A percentile compares a stretch with the other conserved stretches of the same genome.
phyloP scores from a whole-genome alignment of 1,284 basidiomycete genomes.

The Malassezia yamatoensis region DNA sequence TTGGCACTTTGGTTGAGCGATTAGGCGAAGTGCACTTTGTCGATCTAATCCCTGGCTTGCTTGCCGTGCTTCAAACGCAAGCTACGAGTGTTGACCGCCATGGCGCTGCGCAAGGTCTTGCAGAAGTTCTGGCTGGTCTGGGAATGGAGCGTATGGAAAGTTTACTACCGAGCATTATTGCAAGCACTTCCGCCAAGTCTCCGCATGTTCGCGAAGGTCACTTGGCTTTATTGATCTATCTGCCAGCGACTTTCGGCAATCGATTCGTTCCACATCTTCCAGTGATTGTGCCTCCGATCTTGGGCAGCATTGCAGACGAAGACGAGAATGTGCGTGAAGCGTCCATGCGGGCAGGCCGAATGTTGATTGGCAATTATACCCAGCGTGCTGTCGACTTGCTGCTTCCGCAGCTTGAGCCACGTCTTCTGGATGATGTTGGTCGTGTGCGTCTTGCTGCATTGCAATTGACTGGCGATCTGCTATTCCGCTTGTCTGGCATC shows the following conservation, averaged over 20 bases:
- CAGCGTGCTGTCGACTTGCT: conserved; percentile 83
- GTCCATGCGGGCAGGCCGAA: conserved; percentile 95
- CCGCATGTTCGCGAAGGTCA: conserved; percentile 94
- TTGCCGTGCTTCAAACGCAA: conserved; percentile 82
- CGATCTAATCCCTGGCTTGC: conserved; percentile 78
- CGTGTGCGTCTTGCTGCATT: conserved; percentile 83
- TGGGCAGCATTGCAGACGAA: conserved; percentile 80
- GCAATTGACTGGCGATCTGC: conserved; percentile 83
- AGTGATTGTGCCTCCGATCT: conserved; percentile 85
- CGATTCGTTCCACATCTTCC: conserved; percentile 92
- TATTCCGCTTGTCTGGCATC: conserved; percentile 98
- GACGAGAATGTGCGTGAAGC: conserved; percentile 85
- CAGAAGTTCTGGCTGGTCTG: conserved; percentile 86
- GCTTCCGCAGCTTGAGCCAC: conserved; percentile 83
- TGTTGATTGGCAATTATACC: conserved; percentile 95
- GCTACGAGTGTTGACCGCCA: conserved; percentile 91
- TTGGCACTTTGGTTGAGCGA: conserved; percentile 93
- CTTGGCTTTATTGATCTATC: conserved; percentile 91
- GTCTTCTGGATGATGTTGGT: conserved; percentile 91
- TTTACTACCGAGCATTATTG: conserved; percentile 84
- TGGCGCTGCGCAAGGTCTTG: conserved; percentile 93
- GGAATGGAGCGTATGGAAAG: conserved; percentile 95
- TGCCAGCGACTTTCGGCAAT: conserved; percentile 84
- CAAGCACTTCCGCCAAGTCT: conserved; percentile 76
- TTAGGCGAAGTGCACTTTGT: conserved; percentile 92